Percentiles rank a stretch among this genome's conserved stretches.
These are phyloP conservation scores for Nakazawaea wyomingensis DNA, from an alignment of 805 yeast genomes.

Conservation along the genomic window DNA sequence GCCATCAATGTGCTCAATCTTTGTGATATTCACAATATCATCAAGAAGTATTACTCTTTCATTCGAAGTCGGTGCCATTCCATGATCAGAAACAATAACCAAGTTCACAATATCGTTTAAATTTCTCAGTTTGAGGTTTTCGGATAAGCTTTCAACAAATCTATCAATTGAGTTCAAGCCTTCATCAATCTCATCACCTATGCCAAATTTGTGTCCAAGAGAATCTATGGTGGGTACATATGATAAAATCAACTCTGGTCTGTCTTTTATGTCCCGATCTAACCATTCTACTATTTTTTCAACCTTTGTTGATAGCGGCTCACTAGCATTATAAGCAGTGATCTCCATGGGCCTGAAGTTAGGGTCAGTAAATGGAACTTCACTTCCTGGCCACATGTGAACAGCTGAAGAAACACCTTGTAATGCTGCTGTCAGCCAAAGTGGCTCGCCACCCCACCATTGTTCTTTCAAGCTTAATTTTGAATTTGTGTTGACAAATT, in stretches of 20 bases:
- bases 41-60: constrained; percentile 67
- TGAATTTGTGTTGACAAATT: constrained; percentile 61
- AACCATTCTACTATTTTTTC: constrained; percentile 62
- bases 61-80: constrained; percentile 84
- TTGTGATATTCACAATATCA: constrained; percentile 52
- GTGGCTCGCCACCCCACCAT: constrained; percentile 90
- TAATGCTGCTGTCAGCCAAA: constrained; percentile 72
- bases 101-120: constrained; percentile 64
- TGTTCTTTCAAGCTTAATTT: constrained; percentile 43
- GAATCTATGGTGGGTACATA: constrained; percentile 81
- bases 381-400: constrained; percentile 98
- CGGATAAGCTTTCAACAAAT: constrained; percentile 46
- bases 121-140: constrained; percentile 48
- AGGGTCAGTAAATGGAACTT: constrained; percentile 50
- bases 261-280: constrained; percentile 43
- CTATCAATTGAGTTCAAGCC: constrained; percentile 63
- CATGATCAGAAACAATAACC: constrained; percentile 83
- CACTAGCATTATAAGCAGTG: constrained; percentile 63
- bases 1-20: constrained; percentile 65
- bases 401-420: constrained; percentile 65
- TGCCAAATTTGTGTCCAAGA: constrained; percentile 71
- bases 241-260: constrained; percentile 75
- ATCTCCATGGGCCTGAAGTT: constrained; percentile 43
- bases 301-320: constrained; percentile 50
- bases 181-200: constrained; percentile 52